These are phyloP conservation scores for Auriscalpium orientale DNA, from an alignment of 768 basidiomycete genomes.

Conservation along the genomic window DNA sequence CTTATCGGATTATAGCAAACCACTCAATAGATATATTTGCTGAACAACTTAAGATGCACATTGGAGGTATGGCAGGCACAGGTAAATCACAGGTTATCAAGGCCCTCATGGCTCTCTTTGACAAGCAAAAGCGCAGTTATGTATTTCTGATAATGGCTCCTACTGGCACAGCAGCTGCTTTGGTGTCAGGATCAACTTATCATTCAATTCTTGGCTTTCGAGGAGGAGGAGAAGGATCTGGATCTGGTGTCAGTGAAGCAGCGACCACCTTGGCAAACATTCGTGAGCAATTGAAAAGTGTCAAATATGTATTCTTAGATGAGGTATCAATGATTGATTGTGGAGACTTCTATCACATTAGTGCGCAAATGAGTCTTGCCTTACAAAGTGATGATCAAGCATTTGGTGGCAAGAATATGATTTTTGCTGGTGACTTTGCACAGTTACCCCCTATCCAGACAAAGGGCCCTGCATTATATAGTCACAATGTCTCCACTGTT, in stretches of 20 bases:
- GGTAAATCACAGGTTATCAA: slow-evolving; percentile 18
- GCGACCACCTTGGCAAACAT: background rate
- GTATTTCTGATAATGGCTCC: slow-evolving; percentile 13
- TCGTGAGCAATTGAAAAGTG: slow-evolving; percentile 12
- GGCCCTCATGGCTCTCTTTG: slow-evolving; percentile 10
- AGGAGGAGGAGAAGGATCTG: background rate
- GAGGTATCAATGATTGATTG: slow-evolving; percentile 37
- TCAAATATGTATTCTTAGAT: slow-evolving; percentile 35
- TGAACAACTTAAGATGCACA: slow-evolving; percentile 16
- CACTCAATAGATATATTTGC: background rate
- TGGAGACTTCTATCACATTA: slow-evolving; percentile 20
- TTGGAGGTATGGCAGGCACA: slow-evolving; percentile 19
- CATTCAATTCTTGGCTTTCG: slow-evolving; percentile 12
- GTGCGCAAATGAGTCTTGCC: slow-evolving; percentile 15
- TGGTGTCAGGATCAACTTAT: slow-evolving; percentile 18
- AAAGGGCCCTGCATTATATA: slow-evolving; percentile 16
- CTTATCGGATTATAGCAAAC: slow-evolving; percentile 16
- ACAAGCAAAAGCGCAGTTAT: background rate
- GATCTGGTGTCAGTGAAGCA: background rate
- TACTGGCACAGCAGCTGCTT: slow-evolving; percentile 13
- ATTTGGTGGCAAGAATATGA: slow-evolving; percentile 34
- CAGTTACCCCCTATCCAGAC: slow-evolving; percentile 29
- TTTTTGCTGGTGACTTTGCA: slow-evolving; percentile 40
- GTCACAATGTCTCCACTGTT: background rate
- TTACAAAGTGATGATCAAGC: slow-evolving; percentile 11